phyloP scores from a whole-genome alignment of 352 stramenopile species.

The Globisporangium paddicum region DNA sequence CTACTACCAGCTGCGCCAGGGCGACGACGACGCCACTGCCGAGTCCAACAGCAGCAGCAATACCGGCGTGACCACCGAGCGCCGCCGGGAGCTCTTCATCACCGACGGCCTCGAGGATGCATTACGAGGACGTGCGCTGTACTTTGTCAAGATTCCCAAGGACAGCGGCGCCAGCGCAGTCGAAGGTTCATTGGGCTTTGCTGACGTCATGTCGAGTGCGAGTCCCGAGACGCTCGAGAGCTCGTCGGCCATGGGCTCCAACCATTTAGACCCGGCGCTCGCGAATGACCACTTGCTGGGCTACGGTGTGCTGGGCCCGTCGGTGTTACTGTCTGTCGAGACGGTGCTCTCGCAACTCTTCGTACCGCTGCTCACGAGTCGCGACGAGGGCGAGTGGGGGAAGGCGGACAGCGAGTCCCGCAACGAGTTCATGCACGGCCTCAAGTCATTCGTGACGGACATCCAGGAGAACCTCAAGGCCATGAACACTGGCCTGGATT shows the following conservation, averaged over 20 bases:
- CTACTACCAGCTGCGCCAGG: slow-evolving; percentile 52
- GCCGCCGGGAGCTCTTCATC: slow-evolving; percentile 69
- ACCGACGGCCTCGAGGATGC: slow-evolving; percentile 73
- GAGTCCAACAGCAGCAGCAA: slow-evolving; percentile 1
- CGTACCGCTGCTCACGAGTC: slow-evolving; percentile 40
- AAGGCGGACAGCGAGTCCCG: slow-evolving; percentile 55
- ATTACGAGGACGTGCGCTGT: slow-evolving; percentile 61
- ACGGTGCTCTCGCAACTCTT: slow-evolving; percentile 72
- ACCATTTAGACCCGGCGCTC: slow-evolving; percentile 42
- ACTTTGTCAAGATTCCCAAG: slow-evolving; percentile 63
- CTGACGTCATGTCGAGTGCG: background rate
- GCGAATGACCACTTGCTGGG: slow-evolving; percentile 69
- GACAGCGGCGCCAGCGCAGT: slow-evolving; percentile 1
- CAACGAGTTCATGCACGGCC: slow-evolving; percentile 81
- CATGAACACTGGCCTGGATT: slow-evolving; percentile 84
- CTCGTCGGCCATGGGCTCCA: background rate
- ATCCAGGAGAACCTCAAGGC: slow-evolving; percentile 89
- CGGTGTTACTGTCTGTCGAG: slow-evolving; percentile 66
- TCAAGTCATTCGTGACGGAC: slow-evolving; percentile 78
- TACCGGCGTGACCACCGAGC: slow-evolving; percentile 10
- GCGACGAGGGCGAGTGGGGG: slow-evolving; percentile 54
- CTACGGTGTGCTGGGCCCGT: slow-evolving; percentile 69
- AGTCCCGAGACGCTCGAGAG: slow-evolving; percentile 17
- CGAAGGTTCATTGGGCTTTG: slow-evolving; percentile 1
- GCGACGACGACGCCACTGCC: slow-evolving; percentile 10